phyloP scores from a whole-genome alignment of 441 rosid species.

The Erodium texanum region DNA sequence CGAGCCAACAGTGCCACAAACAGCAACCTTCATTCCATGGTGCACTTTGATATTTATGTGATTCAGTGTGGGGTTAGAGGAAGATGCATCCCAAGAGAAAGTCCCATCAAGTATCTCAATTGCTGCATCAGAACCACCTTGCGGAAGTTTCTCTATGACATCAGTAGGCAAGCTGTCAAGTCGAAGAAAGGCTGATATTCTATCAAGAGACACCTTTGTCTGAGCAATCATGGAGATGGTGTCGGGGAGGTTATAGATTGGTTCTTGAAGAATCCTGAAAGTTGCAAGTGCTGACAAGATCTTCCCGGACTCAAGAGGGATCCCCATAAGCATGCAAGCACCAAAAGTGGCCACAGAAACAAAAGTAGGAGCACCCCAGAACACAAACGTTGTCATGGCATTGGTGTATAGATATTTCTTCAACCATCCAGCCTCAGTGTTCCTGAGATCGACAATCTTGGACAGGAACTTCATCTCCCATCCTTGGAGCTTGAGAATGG shows the following conservation, averaged over 20 bases:
- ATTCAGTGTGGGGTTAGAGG: constrained; percentile 33
- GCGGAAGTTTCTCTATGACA: constrained; percentile 31
- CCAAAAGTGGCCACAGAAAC: constrained; percentile 50
- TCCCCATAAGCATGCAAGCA: constrained; percentile 36
- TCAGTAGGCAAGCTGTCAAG: constrained; percentile 46
- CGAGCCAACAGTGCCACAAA: constrained; percentile 60
- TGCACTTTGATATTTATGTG: constrained; percentile 33
- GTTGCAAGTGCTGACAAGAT: constrained; percentile 62
- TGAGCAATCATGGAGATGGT: constrained; percentile 45
- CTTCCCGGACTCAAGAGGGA: constrained; percentile 57
- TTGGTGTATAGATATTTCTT: constrained; percentile 33
- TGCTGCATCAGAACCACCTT: constrained; percentile 34
- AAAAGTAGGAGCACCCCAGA: constrained; percentile 48
- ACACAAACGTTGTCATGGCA: constrained; percentile 31
- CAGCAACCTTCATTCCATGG: constrained; percentile 49
- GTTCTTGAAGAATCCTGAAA: constrained; percentile 48
- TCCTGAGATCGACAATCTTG: constrained; percentile 35
- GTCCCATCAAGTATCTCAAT: constrained; percentile 40
- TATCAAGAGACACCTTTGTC: constrained; percentile 56
- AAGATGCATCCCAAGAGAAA: constrained; percentile 47
- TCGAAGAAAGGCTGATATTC: constrained; percentile 46
- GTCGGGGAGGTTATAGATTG: constrained; percentile 46
- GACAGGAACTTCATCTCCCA: constrained; percentile 68
- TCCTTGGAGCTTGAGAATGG: constrained; percentile 60
- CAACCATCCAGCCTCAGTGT: constrained; percentile 41